Evolutionary conservation across 129 eudicot genomes (phyloP).

Genomic region (Pittosporum tobira): DNA sequence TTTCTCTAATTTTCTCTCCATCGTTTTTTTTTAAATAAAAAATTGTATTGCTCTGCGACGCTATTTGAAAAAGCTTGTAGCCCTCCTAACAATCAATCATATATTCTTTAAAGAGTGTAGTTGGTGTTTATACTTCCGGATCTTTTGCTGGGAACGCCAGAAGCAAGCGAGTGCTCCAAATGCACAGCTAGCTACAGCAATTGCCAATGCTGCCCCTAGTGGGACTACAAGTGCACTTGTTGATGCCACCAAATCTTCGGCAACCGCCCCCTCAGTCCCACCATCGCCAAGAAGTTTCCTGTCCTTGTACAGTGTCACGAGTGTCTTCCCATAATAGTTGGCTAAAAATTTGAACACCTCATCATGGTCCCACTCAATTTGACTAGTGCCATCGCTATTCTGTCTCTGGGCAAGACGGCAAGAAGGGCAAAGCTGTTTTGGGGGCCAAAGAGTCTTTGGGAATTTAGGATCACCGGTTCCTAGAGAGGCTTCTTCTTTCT

Average conservation of each 20-base stretch:
- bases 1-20: not conserved
- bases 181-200: constrained; percentile 83
- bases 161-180: constrained; percentile 88
- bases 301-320: constrained; percentile 37
- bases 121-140: constrained; percentile 67
- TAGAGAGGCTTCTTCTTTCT: constrained; percentile 54
- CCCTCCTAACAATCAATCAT: constrained; percentile 28
- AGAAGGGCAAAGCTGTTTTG: constrained; percentile 72
- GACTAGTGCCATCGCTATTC: constrained; percentile 6
- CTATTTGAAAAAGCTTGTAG: constrained; percentile 13
- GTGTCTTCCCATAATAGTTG: constrained; percentile 58
- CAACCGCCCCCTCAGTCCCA: constrained; percentile 14
- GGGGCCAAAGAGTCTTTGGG: constrained; percentile 81
- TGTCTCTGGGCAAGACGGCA: constrained; percentile 32
- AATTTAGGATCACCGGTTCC: constrained; percentile 71
- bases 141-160: constrained; percentile 89
- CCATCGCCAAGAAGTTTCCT: constrained; percentile 22
- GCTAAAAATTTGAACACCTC: constrained; percentile 67
- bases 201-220: constrained; percentile 72
- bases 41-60: not conserved
- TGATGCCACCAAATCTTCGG: constrained; percentile 39
- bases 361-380: constrained; percentile 48
- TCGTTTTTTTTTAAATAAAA: not conserved
- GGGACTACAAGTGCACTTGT: constrained; percentile 71
- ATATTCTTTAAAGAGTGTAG: constrained; percentile 68